Base-by-base conservation (phyloP, 306 rosid species). In the Cicer yamashitae region DNA sequence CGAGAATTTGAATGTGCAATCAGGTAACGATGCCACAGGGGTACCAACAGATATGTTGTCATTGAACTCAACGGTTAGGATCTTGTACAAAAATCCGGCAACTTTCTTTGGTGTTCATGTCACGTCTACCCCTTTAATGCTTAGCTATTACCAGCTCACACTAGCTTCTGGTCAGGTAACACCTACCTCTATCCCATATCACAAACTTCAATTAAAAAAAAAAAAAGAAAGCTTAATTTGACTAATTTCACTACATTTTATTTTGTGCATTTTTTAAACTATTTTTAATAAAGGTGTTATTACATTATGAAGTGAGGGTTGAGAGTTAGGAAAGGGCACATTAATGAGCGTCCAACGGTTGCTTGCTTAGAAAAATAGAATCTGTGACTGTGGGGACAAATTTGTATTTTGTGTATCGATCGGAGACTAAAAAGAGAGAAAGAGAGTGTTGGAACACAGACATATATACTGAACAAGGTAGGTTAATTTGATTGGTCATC, bases 71-170 rank as follows among this genome's bases (percentile, higher is more conserved):
- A 94, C 97, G 87, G 96, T 94, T 20, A 86, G 77, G 85, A 87
- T 94, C 9, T 20, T 59, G 7, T 94, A 88, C 83, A 85, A 68
- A 58, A 94, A 94, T 67, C 93, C 91, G 0, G 96, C 84, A 13
- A 89, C 97, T 2, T 94, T 94, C 77, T 94, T 91, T 82, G 96
- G 96, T 37, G 88, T 90, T 74, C 98, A 94, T 58, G 98, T 91
- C 89, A 87, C 87, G 43, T 84, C 91, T 0, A 89, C 91, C 1
- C 97, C 96, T 7, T 59, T 94, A 52, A 81, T 85, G 4, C 96
- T 94, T 17, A 83, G 43, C 44, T 90, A 85, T 67, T 86, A 75
- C 82, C 93, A 91, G 85, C 97, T 91, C 64, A 63, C 48, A 8
- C 25, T 94, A 2, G 98, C 92, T 18, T 86, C 96, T 5, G 98